Percentiles rank a stretch among this genome's conserved stretches.
Conservation (phyloP, 306 rosid genomes). For the Alnus glutinosa region DNA sequence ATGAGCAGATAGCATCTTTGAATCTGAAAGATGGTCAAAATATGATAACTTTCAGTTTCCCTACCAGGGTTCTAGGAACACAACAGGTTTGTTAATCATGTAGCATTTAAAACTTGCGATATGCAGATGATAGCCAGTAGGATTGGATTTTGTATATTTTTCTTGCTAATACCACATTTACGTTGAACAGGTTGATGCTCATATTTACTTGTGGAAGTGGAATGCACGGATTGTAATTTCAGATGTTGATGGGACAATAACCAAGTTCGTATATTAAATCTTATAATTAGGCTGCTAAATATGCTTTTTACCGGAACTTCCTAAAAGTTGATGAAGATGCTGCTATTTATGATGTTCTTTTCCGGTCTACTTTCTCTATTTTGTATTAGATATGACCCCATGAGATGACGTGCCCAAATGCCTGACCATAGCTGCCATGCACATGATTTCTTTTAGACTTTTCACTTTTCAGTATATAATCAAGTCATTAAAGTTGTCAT, state of each 20-base stretch:
- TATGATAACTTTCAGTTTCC: constrained; percentile 83
- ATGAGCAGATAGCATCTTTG: constrained; percentile 93
- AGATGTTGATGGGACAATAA: constrained; percentile 97
- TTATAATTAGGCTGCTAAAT: constrained; percentile 24
- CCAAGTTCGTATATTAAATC: constrained; percentile 64
- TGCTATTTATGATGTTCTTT: constrained; percentile 24
- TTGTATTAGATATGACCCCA: constrained; percentile 13
- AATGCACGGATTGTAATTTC: constrained; percentile 93
- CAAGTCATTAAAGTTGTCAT: neutral
- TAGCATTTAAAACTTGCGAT: constrained; percentile 9
- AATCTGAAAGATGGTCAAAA: constrained; percentile 95
- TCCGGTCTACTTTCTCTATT: constrained; percentile 7
- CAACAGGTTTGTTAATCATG: constrained; percentile 72
- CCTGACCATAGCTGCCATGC: neutral
- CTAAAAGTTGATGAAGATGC: constrained; percentile 23
- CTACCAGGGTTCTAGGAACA: constrained; percentile 85
- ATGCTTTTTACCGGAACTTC: constrained; percentile 15
- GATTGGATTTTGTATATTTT: constrained; percentile 24
- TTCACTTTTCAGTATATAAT: neutral
- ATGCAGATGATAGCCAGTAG: constrained; percentile 8
- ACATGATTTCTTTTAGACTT: neutral
- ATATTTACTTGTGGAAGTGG: constrained; percentile 97
- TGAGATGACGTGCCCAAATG: neutral
- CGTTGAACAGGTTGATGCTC: constrained; percentile 86
- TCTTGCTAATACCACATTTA: constrained; percentile 27